Conservation (phyloP, 345 rosid genomes). For the Eucalyptus cladocalyx region DNA sequence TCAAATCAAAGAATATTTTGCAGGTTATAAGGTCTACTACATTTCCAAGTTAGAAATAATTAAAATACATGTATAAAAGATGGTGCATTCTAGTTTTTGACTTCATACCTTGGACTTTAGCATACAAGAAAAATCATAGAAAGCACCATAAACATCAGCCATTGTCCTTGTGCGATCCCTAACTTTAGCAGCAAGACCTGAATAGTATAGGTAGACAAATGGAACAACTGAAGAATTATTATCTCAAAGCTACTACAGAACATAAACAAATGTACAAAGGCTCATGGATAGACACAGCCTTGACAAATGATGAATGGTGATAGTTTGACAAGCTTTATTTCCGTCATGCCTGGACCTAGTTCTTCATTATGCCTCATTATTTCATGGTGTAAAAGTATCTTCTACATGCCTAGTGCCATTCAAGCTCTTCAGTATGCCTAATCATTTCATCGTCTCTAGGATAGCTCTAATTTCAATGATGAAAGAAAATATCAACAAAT, state of each 20-base stretch:
- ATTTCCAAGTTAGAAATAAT: background rate
- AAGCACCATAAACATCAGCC: slow-evolving; percentile 87
- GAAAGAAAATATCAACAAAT: background rate
- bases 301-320: background rate
- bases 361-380: background rate
- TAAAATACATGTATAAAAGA: background rate
- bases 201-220: background rate
- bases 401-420: background rate
- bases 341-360: background rate
- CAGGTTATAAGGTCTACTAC: background rate
- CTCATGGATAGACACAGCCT: background rate
- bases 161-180: slow-evolving; percentile 63
- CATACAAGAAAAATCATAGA: slow-evolving; percentile 65
- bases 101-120: slow-evolving; percentile 52
- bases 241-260: background rate
- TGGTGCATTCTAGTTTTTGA: background rate
- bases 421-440: background rate
- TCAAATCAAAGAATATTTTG: background rate
- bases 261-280: background rate
- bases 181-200: slow-evolving; percentile 89
- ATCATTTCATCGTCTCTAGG: background rate
- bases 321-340: background rate
- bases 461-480: background rate
- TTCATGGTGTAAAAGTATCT: background rate
- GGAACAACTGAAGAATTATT: background rate